Percentiles rank a stretch among this genome's conserved stretches.
phyloP scores from a whole-genome alignment of 2,329 filamentous ascomycete species.

The Phaeosphaeria sp. region DNA sequence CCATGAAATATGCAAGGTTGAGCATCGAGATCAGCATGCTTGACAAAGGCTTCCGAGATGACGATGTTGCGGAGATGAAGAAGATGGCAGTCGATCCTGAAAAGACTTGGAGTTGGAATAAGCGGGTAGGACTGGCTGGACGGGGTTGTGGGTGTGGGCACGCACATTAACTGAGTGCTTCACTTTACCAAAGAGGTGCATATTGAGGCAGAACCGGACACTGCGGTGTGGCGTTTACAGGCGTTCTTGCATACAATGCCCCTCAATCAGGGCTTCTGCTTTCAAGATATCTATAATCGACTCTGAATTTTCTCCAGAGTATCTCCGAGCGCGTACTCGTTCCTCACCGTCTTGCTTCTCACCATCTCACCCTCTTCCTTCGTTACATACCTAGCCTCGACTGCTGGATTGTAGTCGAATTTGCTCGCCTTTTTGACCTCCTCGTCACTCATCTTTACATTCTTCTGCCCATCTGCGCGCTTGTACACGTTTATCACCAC shows the following conservation, averaged over 20 bases:
- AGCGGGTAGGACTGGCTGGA: conserved; percentile 31
- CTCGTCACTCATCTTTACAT: conserved; percentile 65
- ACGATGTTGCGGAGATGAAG: conserved; percentile 35
- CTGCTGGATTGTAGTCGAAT: conserved; percentile 89
- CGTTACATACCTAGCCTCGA: conserved; percentile 87
- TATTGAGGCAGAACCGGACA: background rate
- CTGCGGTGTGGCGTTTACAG: background rate
- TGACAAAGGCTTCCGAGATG: conserved; percentile 40
- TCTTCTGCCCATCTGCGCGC: conserved; percentile 76
- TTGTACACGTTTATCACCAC: conserved; percentile 89
- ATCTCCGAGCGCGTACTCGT: conserved; percentile 78
- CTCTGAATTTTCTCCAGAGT: conserved; percentile 73
- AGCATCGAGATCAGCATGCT: conserved; percentile 33
- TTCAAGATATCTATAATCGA: conserved; percentile 58
- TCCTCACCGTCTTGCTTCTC: conserved; percentile 70
- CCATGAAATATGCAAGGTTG: conserved; percentile 38
- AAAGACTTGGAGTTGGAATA: conserved; percentile 44
- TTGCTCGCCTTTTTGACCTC: conserved; percentile 70
- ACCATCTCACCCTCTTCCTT: conserved; percentile 71
- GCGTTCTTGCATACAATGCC: background rate
- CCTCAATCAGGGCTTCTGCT: background rate
- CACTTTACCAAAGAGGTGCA: background rate
- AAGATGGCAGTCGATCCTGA: conserved; percentile 35
- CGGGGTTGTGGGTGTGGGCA: conserved; percentile 29
- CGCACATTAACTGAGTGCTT: conserved; percentile 14